Evolutionary conservation across 768 basidiomycete species (phyloP), one percentile per base, ranked within the genome.

Genomic region (Dendrothele bispora): DNA sequence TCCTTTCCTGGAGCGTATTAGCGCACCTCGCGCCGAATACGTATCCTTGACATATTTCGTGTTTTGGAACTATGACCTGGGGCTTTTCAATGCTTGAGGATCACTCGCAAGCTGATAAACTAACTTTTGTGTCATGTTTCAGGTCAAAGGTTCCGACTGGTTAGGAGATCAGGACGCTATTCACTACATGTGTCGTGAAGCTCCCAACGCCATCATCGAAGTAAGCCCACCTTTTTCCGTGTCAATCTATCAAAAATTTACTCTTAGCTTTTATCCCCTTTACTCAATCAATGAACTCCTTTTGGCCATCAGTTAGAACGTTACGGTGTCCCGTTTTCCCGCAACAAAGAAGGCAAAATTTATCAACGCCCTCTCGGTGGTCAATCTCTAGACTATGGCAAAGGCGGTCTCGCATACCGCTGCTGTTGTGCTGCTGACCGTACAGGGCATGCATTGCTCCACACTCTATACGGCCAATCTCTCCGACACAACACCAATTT

Each of bases 61-160:
- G n/a, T n/a, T n/a, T n/a, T n/a, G n/a, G n/a, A n/a, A n/a, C n/a
- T n/a, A n/a, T n/a, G n/a, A n/a, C n/a, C n/a, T n/a, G n/a, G n/a
- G n/a, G n/a, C n/a, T n/a, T n/a, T n/a, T n/a, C n/a, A n/a, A n/a
- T n/a, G n/a, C n/a, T n/a, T n/a, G n/a, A n/a, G n/a, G n/a, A n/a
- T n/a, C n/a, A n/a, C n/a, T n/a, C n/a, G n/a, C n/a, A n/a, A n/a
- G n/a, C n/a, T n/a, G n/a, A n/a, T n/a, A n/a, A n/a, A n/a, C n/a
- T n/a, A n/a, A 50, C 62, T 14, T 35, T n/a, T 44, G 12, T 26
- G 30, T n/a, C n/a, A n/a, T n/a, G 15, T 26, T 48, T 39, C 58
- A 92, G 83, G 95, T 98, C 49, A 99, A 99, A 78, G 97, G 97
- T 52, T 97, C 94, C 43, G 97, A 99, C 72, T 99, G 97, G 97